Evolutionary conservation across 345 rosid species (phyloP).

Genomic region (Arabidopsis suecica): DNA sequence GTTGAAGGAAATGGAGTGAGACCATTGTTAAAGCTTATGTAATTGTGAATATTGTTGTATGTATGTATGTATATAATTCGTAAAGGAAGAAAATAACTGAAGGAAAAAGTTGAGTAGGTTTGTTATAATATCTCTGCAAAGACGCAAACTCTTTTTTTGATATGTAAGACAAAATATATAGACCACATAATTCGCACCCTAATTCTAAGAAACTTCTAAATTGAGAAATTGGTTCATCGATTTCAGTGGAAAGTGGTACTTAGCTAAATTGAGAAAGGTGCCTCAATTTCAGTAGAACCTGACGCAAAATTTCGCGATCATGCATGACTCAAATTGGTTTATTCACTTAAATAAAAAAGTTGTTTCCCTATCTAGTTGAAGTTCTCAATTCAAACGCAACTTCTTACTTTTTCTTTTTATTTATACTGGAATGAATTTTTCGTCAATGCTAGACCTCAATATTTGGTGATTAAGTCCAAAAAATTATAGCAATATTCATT

Average conservation of each 20-base stretch:
- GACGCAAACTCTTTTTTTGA: slow-evolving; percentile 15
- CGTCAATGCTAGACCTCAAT: not conserved
- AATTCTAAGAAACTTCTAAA: slow-evolving; percentile 2
- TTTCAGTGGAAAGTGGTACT: not conserved
- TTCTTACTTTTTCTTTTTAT: not conserved
- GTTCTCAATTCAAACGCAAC: not conserved
- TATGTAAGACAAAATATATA: slow-evolving; percentile 5
- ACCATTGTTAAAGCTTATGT: slow-evolving; percentile 27
- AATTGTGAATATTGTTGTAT: slow-evolving; percentile 6
- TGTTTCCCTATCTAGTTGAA: not conserved
- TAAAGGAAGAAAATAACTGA: slow-evolving; percentile 17
- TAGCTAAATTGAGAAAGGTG: not conserved
- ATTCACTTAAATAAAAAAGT: not conserved
- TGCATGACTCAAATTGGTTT: slow-evolving; percentile 14
- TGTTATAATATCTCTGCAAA: slow-evolving; percentile 9
- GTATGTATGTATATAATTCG: slow-evolving; percentile 13
- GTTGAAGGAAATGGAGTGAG: slow-evolving; percentile 16
- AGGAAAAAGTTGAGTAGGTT: slow-evolving; percentile 4
- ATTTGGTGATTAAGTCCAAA: no score
- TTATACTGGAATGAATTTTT: not conserved
- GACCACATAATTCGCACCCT: slow-evolving; percentile 6
- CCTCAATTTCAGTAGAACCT: slow-evolving; percentile 6
- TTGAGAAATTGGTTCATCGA: slow-evolving; percentile 8
- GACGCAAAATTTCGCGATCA: slow-evolving; percentile 3
- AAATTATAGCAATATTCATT: no score